Evolutionary conservation across 495 filamentous ascomycete species (phyloP), one percentile per base, ranked within the genome.

Genomic region (Melanomma pulvis-pyrius): DNA sequence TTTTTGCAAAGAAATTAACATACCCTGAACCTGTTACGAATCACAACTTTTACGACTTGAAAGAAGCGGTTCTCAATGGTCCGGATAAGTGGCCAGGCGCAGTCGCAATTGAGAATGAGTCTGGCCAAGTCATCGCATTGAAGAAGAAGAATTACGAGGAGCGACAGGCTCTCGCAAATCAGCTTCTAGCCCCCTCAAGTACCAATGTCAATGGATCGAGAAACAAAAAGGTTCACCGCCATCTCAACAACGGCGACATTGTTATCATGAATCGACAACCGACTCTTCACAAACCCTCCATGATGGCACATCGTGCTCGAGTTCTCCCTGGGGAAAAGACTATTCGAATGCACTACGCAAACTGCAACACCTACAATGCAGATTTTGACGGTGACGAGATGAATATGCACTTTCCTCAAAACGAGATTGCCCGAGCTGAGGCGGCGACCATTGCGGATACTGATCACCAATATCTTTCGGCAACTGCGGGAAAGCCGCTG

Each of bases 341-440:
- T 0, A 92, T 99, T 74, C 92, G 96, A 61, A 97, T 99, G 93
- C 96, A 98, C 80, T 99, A 99, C 78, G 93, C 96, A 61, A 99
- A 99, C 76, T 97, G 94, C 77, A 98, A 97, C 74, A 96, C 96
- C 12, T 98, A 99, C 83, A 99, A 99, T 71, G 96, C 96, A n/a
- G 96, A 99, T 84, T 99, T 98, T 77, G 96, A 99, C 75, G 96
- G 96, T 75, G 96, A 99, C 71, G 96, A 99, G 78, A 99, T 99
- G 96, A 99, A 99, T 76, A 96, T 99, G 94, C 96, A 99, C 76
- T 97, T 99, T 74, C 96, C 96, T 11, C 96, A 99, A 69, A 97
- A 96, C 71, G 96, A 97, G 74, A 81, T 97, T 73, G 96, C 93
- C 25, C 84, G 94, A 62, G 87, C 92, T 2, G 96, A 99, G 77